Conservation (phyloP, 2,329 filamentous ascomycete species). For the Didymella pomorum region DNA sequence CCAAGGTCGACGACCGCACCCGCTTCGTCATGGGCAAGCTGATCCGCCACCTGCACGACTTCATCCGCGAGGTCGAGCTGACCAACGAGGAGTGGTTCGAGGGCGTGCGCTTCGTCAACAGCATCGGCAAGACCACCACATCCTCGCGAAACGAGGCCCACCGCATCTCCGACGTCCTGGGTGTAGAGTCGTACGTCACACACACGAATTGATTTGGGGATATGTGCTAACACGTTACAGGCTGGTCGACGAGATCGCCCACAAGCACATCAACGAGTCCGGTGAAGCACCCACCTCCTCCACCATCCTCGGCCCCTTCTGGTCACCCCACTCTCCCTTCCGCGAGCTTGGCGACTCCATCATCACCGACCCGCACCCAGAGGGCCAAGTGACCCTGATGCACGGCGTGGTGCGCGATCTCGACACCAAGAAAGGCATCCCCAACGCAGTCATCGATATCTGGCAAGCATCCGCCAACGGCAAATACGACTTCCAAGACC, state of each 20-base stretch:
- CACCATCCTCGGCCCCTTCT: conserved; percentile 80
- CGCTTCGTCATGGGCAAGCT: conserved; percentile 69
- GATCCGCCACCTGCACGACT: conserved; percentile 79
- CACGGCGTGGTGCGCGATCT: conserved; percentile 73
- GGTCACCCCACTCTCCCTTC: conserved; percentile 78
- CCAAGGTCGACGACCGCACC: conserved; percentile 70
- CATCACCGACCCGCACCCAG: conserved; percentile 66
- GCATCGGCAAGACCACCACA: conserved; percentile 72
- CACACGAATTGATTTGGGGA: not conserved
- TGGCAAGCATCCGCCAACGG: conserved; percentile 81
- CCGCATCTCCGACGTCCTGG: conserved; percentile 75
- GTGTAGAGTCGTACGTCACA: conserved; percentile 70
- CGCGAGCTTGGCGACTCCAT: conserved; percentile 71
- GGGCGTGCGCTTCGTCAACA: conserved; percentile 78
- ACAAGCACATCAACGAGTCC: conserved; percentile 69
- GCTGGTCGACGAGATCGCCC: conserved; percentile 71
- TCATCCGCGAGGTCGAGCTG: conserved; percentile 78
- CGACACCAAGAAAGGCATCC: conserved; percentile 71
- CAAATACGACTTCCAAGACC: conserved; percentile 79
- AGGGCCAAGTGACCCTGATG: conserved; percentile 70
- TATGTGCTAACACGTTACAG: conserved; percentile 43
- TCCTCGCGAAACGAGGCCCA: conserved; percentile 77
- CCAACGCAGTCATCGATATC: conserved; percentile 75
- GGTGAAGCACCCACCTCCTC: conserved; percentile 73
- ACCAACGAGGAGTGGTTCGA: conserved; percentile 79